Evolutionary conservation across 2,329 filamentous ascomycete species (phyloP), one percentile per base, ranked within the genome.

Genomic region (Pyrenophora teres): DNA sequence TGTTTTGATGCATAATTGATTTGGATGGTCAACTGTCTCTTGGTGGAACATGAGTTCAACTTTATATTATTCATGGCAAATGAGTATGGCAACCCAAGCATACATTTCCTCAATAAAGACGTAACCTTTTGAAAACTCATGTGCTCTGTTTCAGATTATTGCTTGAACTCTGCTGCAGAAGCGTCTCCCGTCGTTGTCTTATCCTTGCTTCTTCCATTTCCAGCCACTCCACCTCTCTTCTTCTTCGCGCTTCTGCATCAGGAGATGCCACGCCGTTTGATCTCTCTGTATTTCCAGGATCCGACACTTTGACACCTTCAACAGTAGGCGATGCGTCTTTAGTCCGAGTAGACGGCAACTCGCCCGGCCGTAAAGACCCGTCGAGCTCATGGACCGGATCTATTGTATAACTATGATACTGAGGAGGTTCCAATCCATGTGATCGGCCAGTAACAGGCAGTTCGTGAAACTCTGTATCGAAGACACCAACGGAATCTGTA

Each of bases 161-260:
- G 18, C 4, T 21, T 25, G 15, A 8, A 18, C 45, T 10, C 3
- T 47, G 45, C 15, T 47, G 27, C 2, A 40, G 0, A 18, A 54
- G 38, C 25, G 37, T 15, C 21, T 54, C 50, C 27, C 50, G 15
- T 23, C 33, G 25, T 21, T 54, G 46, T n/a, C 54, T 23, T 13
- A 56, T 36, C 2, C 50, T 53, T 3, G 33, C 33, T n/a, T 56
- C 54, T 39, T 54, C 54, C 25, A 23, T 43, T 25, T 56, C 50
- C 27, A 56, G 18, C 50, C 54, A 56, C 15, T 54, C 50, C 7
- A 56, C 38, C 3, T 56, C 46, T 5, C 47, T 36, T 6, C 32
- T 44, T 8, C 45, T 40, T 38, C 50, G 53, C 33, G 45, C 50
- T 15, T 56, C 40, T 0, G 47, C 37, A 40, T 46, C 36, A 8